Evolutionary conservation across 371 early-diverging fungal genomes (phyloP), one percentile per base, ranked within the genome.

Genomic region (Rhizopus sp.): DNA sequence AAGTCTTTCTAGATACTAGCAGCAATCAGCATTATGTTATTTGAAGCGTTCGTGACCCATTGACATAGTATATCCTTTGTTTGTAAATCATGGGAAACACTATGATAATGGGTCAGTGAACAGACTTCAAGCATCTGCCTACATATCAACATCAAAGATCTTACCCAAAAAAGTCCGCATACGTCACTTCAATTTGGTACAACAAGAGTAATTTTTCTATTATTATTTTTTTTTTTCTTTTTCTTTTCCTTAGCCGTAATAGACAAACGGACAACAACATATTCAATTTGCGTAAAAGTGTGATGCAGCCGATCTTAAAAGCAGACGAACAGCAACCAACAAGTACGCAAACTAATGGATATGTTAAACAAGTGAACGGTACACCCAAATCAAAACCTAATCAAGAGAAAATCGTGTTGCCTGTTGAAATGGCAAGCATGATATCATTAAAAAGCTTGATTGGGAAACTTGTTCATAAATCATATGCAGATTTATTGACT

Each of bases 371-470:
- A 12, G n/a, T 17, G 15, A 50, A 58, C 17, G 47, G 51, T 34
- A 60, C 47, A 48, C 50, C 44, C 39, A 23, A 46, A 40, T 30
- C 7, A 29, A 57, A 31, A 15, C 49, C 44, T 33, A 15, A 2
- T 39, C 44, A 58, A 17, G 70, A 69, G 45, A 71, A 70, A 40
- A 42, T 74, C 17, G 68, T 63, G 9, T 62, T 80, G 38, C 80
- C 77, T 9, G 71, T 67, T 2, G 80, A 80, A 70, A 76, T 76
- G 77, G 75, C 77, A 15, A 73, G 79, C 47, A 83, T 86, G 86
- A 78, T 86, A 9, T 73, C 84, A 6, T 55, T 86, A n/a, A 62
- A 74, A 46, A 59, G 68, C n/a, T 66, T 86, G 45, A 72, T 86
- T 60, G 81, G 80, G 42, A 82, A 82, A 62, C 62, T 86, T 62